phyloP scores from a whole-genome alignment of 2,329 filamentous ascomycete species.

The Calonectria crousiana region DNA sequence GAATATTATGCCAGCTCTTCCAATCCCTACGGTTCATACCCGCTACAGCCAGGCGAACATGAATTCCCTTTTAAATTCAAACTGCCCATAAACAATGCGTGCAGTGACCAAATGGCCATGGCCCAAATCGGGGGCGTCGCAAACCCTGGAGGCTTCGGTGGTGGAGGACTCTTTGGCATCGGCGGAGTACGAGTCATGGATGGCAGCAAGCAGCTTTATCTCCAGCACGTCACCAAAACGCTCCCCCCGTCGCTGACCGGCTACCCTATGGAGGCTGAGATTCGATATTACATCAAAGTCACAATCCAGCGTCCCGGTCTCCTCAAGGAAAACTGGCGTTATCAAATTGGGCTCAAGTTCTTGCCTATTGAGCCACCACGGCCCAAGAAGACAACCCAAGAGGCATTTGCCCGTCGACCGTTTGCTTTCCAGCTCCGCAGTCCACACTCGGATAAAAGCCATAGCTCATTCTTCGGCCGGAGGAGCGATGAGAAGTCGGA shows the following conservation, averaged over 20 bases:
- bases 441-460: slow-evolving; percentile 59
- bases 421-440: slow-evolving; percentile 66
- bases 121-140: slow-evolving; percentile 65
- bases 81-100: slow-evolving; percentile 81
- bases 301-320: slow-evolving; percentile 90
- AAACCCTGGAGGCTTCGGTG: slow-evolving; percentile 64
- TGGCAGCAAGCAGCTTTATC: slow-evolving; percentile 71
- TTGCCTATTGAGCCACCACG: slow-evolving; percentile 92
- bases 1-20: slow-evolving; percentile 57
- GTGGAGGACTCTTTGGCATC: slow-evolving; percentile 60
- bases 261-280: slow-evolving; percentile 88
- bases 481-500: slow-evolving; percentile 43
- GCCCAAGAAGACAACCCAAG: slow-evolving; percentile 73
- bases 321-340: slow-evolving; percentile 89
- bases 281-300: slow-evolving; percentile 95
- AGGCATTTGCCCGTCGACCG: slow-evolving; percentile 85
- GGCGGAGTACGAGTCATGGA: slow-evolving; percentile 71
- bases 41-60: slow-evolving; percentile 77
- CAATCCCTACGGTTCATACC: slow-evolving; percentile 62
- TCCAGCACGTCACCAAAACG: slow-evolving; percentile 83
- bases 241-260: slow-evolving; percentile 91
- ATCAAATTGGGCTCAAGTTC: slow-evolving; percentile 80
- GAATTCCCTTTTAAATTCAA: slow-evolving; percentile 85
- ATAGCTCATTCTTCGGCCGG: slow-evolving; percentile 70
- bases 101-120: slow-evolving; percentile 67